phyloP scores from a whole-genome alignment of 768 basidiomycete genomes.

The Atractiella rhizophila region DNA sequence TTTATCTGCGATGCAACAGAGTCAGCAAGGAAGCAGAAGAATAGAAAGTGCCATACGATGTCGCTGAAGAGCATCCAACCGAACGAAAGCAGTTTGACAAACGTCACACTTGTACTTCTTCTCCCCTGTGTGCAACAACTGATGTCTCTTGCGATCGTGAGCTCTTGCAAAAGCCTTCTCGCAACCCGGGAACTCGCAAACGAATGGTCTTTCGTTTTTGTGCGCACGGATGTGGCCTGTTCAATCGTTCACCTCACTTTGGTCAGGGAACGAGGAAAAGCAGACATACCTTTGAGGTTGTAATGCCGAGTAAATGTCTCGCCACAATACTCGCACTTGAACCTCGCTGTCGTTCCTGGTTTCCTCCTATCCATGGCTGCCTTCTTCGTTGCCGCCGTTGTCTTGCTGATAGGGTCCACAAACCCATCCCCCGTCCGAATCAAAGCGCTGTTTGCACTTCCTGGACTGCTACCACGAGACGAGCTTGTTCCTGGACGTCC shows the following conservation, averaged over 20 bases:
- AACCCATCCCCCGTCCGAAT: no score
- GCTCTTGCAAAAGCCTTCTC: conserved; percentile 6
- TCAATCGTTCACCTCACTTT: no score
- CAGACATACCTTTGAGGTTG: conserved; percentile 6
- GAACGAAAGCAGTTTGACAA: conserved; percentile 5
- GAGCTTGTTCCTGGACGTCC: no score
- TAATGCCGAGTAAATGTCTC: conserved; percentile 9
- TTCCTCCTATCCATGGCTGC: conserved; percentile 8
- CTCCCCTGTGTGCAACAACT: conserved; percentile 6
- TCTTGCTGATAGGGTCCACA: no score
- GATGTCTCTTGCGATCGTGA: no score
- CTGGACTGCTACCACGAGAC: no score
- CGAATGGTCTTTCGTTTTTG: conserved; percentile 5
- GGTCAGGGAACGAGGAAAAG: no score
- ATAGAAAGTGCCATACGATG: no score
- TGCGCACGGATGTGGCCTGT: no score
- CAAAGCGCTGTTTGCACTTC: no score
- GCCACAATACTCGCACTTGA: conserved; percentile 10
- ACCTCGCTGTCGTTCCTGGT: conserved; percentile 6
- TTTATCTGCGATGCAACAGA: no score
- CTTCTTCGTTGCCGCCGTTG: conserved; percentile 8
- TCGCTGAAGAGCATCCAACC: conserved; percentile 8
- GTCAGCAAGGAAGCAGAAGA: no score
- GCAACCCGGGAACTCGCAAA: background rate
- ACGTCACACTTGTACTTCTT: conserved; percentile 9